Evolutionary conservation across 2,329 filamentous ascomycete genomes (phyloP).

Genomic region (Claviceps sp.): DNA sequence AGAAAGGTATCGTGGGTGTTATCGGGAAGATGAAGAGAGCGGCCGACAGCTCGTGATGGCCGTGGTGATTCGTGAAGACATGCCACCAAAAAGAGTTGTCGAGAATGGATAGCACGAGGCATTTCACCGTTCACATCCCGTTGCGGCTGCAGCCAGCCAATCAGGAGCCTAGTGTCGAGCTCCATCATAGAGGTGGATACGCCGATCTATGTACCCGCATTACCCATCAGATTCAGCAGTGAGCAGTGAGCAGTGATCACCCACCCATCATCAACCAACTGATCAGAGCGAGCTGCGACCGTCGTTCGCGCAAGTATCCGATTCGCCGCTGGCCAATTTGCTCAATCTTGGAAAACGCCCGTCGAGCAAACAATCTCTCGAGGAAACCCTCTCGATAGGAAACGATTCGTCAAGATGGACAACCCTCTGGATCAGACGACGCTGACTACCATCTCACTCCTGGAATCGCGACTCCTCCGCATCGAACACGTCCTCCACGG

Average conservation of each 20-base stretch:
- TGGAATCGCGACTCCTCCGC: slow-evolving; percentile 45
- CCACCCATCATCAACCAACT: no score
- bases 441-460: slow-evolving; percentile 39
- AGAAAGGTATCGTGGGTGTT: not conserved
- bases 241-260: no score
- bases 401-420: slow-evolving; percentile 13
- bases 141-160: not conserved
- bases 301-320: no score
- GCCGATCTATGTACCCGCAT: no score
- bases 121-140: no score
- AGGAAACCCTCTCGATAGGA: not conserved
- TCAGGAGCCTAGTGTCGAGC: not conserved
- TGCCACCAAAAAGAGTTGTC: not conserved
- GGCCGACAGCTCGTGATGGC: not conserved
- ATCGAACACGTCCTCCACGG: slow-evolving; percentile 47
- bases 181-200: no score
- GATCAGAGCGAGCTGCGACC: no score
- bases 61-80: not conserved
- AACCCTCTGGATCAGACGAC: slow-evolving; percentile 36
- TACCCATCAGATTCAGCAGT: no score
- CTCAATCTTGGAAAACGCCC: not conserved
- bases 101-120: no score
- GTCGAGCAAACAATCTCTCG: not conserved
- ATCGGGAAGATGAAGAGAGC: not conserved
- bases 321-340: not conserved